Percentiles rank a stretch among this genome's conserved stretches.
phyloP scores from a whole-genome alignment of 1,284 basidiomycete species.

The Ustilago tritici region DNA sequence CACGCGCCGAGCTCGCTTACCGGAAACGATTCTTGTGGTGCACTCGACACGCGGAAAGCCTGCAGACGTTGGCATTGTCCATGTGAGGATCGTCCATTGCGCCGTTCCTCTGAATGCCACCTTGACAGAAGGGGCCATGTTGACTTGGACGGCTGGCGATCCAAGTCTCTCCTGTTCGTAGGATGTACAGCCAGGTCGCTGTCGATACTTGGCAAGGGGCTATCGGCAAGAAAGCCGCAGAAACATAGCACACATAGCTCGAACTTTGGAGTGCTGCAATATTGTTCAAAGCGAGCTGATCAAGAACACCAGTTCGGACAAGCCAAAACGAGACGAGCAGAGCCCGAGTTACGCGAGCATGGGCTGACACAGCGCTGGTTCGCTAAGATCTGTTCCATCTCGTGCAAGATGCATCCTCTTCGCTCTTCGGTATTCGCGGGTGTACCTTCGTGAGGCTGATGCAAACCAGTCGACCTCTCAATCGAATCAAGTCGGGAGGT shows the following conservation, averaged over 20 bases:
- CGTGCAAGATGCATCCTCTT: neutral
- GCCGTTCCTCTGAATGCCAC: neutral
- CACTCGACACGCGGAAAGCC: slow-evolving; percentile 10
- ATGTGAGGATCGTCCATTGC: slow-evolving; percentile 3
- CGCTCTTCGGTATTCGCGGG: neutral
- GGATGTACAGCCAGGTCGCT: neutral
- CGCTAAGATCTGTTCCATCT: neutral
- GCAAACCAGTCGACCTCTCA: neutral
- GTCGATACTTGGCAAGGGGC: too few species aligned
- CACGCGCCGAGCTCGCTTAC: slow-evolving; percentile 2
- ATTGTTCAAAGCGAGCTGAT: neutral
- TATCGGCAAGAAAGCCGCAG: too few species aligned
- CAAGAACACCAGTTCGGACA: neutral
- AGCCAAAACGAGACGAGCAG: neutral
- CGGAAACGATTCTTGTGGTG: slow-evolving; percentile 8
- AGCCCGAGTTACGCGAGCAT: neutral
- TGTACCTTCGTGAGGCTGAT: neutral
- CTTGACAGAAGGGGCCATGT: neutral
- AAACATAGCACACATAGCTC: neutral
- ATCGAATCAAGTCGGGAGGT: neutral
- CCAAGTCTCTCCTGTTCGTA: neutral
- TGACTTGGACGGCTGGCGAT: neutral
- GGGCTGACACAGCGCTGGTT: slow-evolving; percentile 1
- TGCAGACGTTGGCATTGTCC: slow-evolving; percentile 7
- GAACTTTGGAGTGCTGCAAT: neutral